Percentiles rank a stretch among this genome's conserved stretches.
phyloP scores from a whole-genome alignment of 768 basidiomycete genomes.

The Cystofilobasidium ferigula region DNA sequence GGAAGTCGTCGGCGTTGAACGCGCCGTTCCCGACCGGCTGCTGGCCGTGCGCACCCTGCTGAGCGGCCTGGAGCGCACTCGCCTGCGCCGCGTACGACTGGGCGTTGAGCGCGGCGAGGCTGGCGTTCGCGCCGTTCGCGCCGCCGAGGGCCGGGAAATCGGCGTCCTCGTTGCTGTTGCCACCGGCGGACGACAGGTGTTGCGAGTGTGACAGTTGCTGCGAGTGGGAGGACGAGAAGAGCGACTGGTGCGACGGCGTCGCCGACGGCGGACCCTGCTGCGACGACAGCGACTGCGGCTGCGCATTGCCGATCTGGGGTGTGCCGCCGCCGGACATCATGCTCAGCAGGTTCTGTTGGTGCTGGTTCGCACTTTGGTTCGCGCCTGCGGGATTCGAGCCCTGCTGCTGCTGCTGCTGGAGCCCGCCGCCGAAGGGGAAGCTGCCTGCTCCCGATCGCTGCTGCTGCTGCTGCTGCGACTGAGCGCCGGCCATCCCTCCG shows the following conservation, averaged over 20 bases:
- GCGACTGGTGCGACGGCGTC: constrained; percentile 26
- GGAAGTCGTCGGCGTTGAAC: constrained; percentile 26
- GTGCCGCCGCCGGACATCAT: neutral
- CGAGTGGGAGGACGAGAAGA: constrained; percentile 15
- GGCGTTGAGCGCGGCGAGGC: constrained; percentile 14
- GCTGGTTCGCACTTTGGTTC: constrained; percentile 16
- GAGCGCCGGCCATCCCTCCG: constrained; percentile 6
- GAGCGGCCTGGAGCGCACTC: constrained; percentile 9
- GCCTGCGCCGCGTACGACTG: constrained; percentile 24
- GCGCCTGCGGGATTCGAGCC: constrained; percentile 3
- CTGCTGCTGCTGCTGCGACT: constrained; percentile 3
- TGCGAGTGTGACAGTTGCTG: neutral
- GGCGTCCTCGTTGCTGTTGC: neutral
- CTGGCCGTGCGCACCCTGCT: neutral
- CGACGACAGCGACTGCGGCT: neutral
- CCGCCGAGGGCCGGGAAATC: constrained; percentile 22
- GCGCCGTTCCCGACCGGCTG: constrained; percentile 16
- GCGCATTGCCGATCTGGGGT: constrained; percentile 5
- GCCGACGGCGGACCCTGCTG: constrained; percentile 21
- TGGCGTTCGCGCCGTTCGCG: constrained; percentile 7
- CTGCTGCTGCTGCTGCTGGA: constrained; percentile 17
- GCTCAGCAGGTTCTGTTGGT: constrained; percentile 9
- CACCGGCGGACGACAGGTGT: neutral
- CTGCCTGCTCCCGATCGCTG: neutral
- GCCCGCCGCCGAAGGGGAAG: constrained; percentile 16